phyloP scores from a whole-genome alignment of 352 stramenopile species.

The Aphanomyces euteiches region DNA sequence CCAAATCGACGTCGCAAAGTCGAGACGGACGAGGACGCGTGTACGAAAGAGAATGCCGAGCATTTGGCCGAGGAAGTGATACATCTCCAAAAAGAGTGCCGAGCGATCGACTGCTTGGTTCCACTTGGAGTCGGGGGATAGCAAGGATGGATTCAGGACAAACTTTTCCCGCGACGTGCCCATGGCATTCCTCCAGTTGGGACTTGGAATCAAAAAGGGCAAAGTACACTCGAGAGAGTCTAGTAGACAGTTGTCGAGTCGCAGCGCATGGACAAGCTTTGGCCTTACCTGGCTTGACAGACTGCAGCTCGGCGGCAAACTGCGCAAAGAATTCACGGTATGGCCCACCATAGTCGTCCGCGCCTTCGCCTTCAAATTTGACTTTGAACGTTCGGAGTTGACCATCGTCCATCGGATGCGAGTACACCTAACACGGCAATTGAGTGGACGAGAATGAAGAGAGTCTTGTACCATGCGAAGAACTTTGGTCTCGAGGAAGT shows the following conservation, averaged over 20 bases:
- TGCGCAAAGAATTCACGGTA: constrained; percentile 92
- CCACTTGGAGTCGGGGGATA: constrained; percentile 31
- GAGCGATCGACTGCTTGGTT: constrained; percentile 41
- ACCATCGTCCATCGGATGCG: constrained; percentile 89
- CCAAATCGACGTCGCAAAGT: constrained; percentile 67
- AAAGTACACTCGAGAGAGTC: constrained; percentile 50
- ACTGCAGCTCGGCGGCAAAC: constrained; percentile 58
- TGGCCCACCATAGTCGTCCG: constrained; percentile 92
- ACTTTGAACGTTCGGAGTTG: constrained; percentile 91
- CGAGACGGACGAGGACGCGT: constrained; percentile 66
- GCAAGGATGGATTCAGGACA: constrained; percentile 57
- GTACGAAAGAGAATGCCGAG: constrained; percentile 84
- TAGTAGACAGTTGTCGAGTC: neutral
- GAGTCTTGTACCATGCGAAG: constrained; percentile 56
- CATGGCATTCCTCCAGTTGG: constrained; percentile 81
- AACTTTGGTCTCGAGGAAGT: constrained; percentile 68
- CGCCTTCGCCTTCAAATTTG: constrained; percentile 92
- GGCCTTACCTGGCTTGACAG: constrained; percentile 23
- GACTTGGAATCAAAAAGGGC: constrained; percentile 81
- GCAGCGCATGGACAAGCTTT: neutral
- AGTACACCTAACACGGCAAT: constrained; percentile 51
- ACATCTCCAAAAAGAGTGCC: constrained; percentile 77
- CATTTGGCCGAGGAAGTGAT: constrained; percentile 87
- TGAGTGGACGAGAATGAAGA: neutral
- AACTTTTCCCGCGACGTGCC: constrained; percentile 80